Conservation (phyloP, 2,329 filamentous ascomycete genomes). For the Fusarium floridanum region DNA sequence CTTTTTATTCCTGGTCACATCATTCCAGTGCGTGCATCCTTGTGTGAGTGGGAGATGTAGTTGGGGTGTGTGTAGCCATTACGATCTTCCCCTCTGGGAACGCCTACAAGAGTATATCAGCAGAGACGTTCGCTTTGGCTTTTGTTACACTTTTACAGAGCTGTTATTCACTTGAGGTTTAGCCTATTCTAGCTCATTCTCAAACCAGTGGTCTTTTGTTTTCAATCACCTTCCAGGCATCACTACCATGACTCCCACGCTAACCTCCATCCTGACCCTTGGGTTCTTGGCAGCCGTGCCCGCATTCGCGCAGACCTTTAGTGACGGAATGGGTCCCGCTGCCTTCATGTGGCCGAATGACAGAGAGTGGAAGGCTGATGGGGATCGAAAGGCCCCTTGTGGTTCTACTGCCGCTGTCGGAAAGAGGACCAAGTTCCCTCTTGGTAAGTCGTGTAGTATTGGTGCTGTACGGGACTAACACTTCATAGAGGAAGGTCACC, state of each 20-base stretch:
- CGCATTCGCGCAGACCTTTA: slow-evolving; percentile 5
- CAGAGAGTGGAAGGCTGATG: slow-evolving; percentile 12
- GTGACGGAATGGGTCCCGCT: slow-evolving; percentile 16
- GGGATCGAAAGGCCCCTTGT: slow-evolving; percentile 12
- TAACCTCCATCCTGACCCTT: slow-evolving; percentile 5
- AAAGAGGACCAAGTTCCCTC: slow-evolving; percentile 12
- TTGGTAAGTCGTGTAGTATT: neutral
- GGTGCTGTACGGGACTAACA: neutral
- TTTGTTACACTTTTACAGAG: neutral
- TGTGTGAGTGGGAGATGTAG: neutral
- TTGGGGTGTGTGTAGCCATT: neutral
- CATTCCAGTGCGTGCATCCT: neutral
- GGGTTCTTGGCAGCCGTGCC: slow-evolving; percentile 2
- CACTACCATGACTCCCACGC: neutral
- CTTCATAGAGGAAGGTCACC: neutral
- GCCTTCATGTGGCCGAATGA: slow-evolving; percentile 20
- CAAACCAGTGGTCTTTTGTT: neutral
- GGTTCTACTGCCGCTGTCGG: slow-evolving; percentile 6
- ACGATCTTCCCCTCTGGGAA: slow-evolving; percentile 1
- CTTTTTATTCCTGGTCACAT: neutral
- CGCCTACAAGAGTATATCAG: neutral
- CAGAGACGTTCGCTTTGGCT: neutral
- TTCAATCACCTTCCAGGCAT: neutral
- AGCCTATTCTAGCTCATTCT: neutral
- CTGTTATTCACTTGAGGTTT: neutral